phyloP scores from a whole-genome alignment of 305 asterid species.

The Rubia balearica region DNA sequence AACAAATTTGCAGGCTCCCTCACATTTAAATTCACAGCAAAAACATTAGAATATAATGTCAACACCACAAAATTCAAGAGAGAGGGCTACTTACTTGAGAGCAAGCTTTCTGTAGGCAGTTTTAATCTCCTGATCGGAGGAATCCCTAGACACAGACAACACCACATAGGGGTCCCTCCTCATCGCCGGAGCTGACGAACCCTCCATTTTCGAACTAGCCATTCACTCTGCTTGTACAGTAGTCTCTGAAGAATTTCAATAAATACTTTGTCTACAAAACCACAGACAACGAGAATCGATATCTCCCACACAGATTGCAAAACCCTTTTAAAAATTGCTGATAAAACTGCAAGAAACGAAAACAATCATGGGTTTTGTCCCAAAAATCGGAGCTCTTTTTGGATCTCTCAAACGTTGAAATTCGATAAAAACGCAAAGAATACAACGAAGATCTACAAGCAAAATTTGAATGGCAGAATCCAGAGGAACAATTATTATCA shows the following conservation, averaged over 20 bases:
- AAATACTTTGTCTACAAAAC: constrained; percentile 38
- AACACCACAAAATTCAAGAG: constrained; percentile 3
- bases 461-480: constrained; percentile 7
- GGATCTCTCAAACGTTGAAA: constrained; percentile 18
- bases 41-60: not conserved
- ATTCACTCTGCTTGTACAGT: constrained; percentile 22
- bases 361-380: constrained; percentile 9
- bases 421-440: not conserved
- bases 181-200: constrained; percentile 48
- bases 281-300: constrained; percentile 25
- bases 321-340: constrained; percentile 9
- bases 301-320: constrained; percentile 2
- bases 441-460: constrained; percentile 15
- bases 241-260: constrained; percentile 2
- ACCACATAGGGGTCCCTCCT: constrained; percentile 97
- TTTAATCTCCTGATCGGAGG: constrained; percentile 94
- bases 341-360: constrained; percentile 1
- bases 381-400: constrained; percentile 14
- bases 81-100: constrained; percentile 53
- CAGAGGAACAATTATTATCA: constrained; percentile 5
- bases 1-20: not conserved
- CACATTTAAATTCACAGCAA: not conserved
- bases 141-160: constrained; percentile 69
- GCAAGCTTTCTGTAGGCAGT: constrained; percentile 97
- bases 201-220: constrained; percentile 71